Evolutionary conservation across 495 filamentous ascomycete species (phyloP), one percentile per base, ranked within the genome.

Genomic region (Pseudomonodictys pantanalensis): DNA sequence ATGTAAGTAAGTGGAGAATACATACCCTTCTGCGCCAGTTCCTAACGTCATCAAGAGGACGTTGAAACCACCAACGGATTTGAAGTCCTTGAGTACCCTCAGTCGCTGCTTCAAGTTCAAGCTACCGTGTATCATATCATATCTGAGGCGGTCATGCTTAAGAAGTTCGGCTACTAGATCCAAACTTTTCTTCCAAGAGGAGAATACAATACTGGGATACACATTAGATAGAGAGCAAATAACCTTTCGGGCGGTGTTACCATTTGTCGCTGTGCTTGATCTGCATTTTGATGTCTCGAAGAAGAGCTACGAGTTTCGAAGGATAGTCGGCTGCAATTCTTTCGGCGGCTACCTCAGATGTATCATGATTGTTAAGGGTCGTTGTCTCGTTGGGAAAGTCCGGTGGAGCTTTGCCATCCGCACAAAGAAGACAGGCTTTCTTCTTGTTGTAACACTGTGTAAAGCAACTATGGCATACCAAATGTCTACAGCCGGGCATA

Each of bases 131-230:
- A 41, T 42, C 3, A 26, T 26, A 24, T 11, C 17, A 24, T 30
- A 41, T 3, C 12, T 17, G 6, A 42, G 25, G 7, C 24, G 22
- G 18, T 24, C 1, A 2, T 24, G 32, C 11, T 39, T 38, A 15
- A 50, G 22, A 3, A 50, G 9, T 2, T 26, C 30, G 2, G 10
- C 18, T 20, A 42, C 30, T 2, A 43, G 2, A 20, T 58, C 23
- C 7, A 58, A 28, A n/a, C 28, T 49, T 29, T 49, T 49, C 32
- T 49, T 58, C 55, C 55, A 58, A 12, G 2, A 58, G 4, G 55
- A 58, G 23, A 58, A 58, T 15, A 58, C 33, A 28, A 58, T 33
- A 25, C 55, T 58, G 30, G 18, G 11, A 33, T 24, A 10, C 12
- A 41, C n/a, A 9, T 30, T 52, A 24, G 38, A 12, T 35, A 35